These are phyloP conservation scores for Hymenoscyphus linearis DNA, from an alignment of 2,329 filamentous ascomycete genomes.

Conservation along the genomic window DNA sequence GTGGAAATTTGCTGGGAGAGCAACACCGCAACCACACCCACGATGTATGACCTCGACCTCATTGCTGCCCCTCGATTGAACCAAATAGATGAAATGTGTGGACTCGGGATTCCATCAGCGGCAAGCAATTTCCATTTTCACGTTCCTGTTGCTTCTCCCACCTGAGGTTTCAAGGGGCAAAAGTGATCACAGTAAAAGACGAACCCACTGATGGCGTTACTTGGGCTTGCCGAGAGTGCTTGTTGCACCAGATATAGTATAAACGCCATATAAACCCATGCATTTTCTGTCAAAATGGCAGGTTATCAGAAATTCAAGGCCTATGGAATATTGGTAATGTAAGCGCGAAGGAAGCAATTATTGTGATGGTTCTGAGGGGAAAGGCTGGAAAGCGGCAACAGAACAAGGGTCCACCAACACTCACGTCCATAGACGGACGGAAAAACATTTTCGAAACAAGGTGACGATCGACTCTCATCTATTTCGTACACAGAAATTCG, in stretches of 20 bases:
- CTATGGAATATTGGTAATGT: not conserved
- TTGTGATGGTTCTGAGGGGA: not conserved
- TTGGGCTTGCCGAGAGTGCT: not conserved
- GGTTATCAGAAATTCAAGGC: not conserved
- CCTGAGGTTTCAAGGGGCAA: not conserved
- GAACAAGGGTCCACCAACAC: not conserved
- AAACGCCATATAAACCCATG: conserved; percentile 1
- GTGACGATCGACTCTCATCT: not conserved
- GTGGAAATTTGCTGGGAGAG: not conserved
- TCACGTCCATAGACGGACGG: conserved; percentile 1
- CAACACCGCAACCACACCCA: not conserved
- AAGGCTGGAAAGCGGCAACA: not conserved
- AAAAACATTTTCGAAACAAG: conserved; percentile 10
- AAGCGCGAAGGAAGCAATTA: not conserved
- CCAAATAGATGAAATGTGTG: not conserved
- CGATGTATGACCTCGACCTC: not conserved
- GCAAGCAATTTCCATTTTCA: not conserved
- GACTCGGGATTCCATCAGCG: not conserved
- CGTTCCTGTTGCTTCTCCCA: not conserved
- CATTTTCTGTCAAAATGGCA: not conserved
- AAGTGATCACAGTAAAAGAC: not conserved
- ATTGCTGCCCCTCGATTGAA: not conserved
- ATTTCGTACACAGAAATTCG: not conserved
- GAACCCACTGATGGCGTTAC: not conserved
- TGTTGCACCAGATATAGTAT: conserved; percentile 10